These are phyloP conservation scores for Suillus subluteus DNA, from an alignment of 768 basidiomycete species.

Conservation along the genomic window DNA sequence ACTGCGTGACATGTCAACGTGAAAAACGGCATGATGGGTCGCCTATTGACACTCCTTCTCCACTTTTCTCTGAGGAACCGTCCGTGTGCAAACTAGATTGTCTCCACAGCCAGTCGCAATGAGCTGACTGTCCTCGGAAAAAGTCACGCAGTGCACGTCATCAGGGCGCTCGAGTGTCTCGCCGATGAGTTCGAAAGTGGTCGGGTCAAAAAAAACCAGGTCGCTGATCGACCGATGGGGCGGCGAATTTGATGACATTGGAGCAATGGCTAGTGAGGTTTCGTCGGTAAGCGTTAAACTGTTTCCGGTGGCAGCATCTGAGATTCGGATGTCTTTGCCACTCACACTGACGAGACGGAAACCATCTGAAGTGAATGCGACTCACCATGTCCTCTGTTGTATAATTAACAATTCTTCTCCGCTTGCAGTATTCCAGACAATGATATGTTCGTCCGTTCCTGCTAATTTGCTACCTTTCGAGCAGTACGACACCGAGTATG, in stretches of 20 bases:
- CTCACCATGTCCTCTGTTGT: not conserved
- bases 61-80: not conserved
- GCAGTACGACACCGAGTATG: not conserved
- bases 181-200: not conserved
- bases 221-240: no score
- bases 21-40: no score
- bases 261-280: not conserved
- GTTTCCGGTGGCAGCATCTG: not conserved
- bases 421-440: no score
- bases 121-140: not conserved
- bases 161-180: no score
- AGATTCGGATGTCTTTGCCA: not conserved
- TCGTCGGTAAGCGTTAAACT: not conserved
- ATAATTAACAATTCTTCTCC: not conserved
- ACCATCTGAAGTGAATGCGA: not conserved
- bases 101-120: not conserved
- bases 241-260: no score
- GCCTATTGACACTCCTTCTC: not conserved
- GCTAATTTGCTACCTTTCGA: not conserved
- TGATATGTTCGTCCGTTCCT: slow-evolving; percentile 11
- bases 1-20: no score
- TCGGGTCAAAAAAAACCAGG: no score
- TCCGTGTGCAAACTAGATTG: no score
- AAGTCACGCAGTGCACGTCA: no score
- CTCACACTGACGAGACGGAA: not conserved